Base-by-base conservation (phyloP, 768 basidiomycete genomes). In the Boletus bicolor region DNA sequence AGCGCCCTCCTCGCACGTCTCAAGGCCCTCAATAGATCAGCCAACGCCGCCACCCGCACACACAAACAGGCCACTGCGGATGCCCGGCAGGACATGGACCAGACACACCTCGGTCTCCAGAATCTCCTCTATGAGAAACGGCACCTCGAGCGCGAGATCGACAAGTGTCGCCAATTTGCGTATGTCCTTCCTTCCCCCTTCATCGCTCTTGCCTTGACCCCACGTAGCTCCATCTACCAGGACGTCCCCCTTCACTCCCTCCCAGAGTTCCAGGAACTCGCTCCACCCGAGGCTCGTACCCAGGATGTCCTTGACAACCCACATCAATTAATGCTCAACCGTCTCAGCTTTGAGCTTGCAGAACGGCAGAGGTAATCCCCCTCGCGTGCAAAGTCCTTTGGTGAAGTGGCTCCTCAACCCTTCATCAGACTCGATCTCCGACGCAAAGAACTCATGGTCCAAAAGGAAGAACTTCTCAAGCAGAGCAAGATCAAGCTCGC, bases 141-240 rank as follows among this genome's bases (percentile, higher is more conserved):
- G 28, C 91, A 95, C 65, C 82, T 95, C 6, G 91, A 93, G 70
- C 81, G 90, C 54, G 93, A 95, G 74, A 95, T 95, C 36, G 89
- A 91, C 64, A 93, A 93, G 68, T 95, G 93, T 72, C 82, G 90
- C 46, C 91, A 94, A 67, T 95, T 93, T 67, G 90, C 89, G 91
- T 93, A 68, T 79, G 44, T 8, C 2, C 7, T 10, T 21, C 7
- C 35, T 15, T 30, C 39, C 32, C 41, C 28, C 28, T 28, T 52
- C 17, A 0, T 15, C 44, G 15, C 49, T 43, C 44, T 58, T 49
- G 30, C 19, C 53, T 54, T 49, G 39, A 56, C 42, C 26, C 35
- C 34, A 28, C 38, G 10, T 58, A 94, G 93, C 21, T 93, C 91
- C 30, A 86, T 92, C 53, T 93, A 93, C 70, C 93, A 94, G 73